A percentile compares a stretch with the other conserved stretches of the same genome.
Evolutionary conservation across 1,284 basidiomycete species (phyloP).

Genomic region (Rhodotorula sp.): DNA sequence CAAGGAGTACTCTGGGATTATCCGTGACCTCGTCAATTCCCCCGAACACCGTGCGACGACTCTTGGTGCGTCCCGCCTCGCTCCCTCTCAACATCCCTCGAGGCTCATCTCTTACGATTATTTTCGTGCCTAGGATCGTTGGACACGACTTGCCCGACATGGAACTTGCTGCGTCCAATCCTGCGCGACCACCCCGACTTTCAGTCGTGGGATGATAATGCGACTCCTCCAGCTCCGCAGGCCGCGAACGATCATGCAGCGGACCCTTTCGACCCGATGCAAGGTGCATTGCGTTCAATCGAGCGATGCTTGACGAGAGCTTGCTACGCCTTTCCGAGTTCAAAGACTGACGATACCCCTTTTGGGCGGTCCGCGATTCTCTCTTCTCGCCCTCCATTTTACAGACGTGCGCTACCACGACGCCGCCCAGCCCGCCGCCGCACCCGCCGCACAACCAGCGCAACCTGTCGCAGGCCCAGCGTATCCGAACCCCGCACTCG

Average conservation of each 20-base stretch:
- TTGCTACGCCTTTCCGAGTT: background rate
- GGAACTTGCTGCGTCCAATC: background rate
- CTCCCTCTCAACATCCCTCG: background rate
- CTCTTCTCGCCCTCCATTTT: background rate
- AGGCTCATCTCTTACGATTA: no score
- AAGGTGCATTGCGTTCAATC: background rate
- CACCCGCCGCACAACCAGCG: no score
- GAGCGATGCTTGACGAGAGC: no score
- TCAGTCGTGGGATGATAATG: slow-evolving; percentile 5
- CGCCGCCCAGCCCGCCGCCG: background rate
- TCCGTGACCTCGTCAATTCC: slow-evolving; percentile 2
- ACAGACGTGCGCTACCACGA: slow-evolving; percentile 3
- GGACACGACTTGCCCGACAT: background rate
- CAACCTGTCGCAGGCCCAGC: slow-evolving; percentile 8
- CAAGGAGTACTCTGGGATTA: background rate
- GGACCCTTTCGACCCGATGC: slow-evolving; percentile 13
- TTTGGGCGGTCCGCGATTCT: background rate
- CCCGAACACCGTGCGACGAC: background rate
- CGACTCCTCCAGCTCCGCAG: background rate
- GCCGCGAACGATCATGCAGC: background rate
- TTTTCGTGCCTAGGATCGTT: background rate
- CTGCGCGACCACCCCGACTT: slow-evolving; percentile 18
- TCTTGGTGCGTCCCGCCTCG: slow-evolving; percentile 2
- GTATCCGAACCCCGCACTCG: slow-evolving; percentile 5
- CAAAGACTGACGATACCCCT: background rate